These are phyloP conservation scores for Quillaja saponaria DNA, from an alignment of 306 rosid genomes.

Conservation along the genomic window DNA sequence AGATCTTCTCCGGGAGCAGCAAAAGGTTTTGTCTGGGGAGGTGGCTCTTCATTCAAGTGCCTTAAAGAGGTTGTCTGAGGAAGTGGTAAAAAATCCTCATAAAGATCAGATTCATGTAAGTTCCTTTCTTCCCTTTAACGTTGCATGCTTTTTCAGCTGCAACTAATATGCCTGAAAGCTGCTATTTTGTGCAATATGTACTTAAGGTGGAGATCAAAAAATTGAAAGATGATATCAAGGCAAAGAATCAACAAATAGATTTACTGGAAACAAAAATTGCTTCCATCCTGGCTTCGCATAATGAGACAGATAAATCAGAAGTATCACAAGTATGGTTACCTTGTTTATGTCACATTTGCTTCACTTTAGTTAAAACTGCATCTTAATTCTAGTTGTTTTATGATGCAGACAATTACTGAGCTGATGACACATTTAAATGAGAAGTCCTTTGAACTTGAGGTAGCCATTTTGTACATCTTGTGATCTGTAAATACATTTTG, in stretches of 20 bases:
- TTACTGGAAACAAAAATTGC: constrained; percentile 80
- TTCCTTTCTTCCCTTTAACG: constrained; percentile 25
- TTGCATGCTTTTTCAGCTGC: constrained; percentile 26
- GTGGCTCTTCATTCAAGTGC: constrained; percentile 90
- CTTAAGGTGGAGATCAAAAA: constrained; percentile 64
- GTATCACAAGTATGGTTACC: constrained; percentile 60
- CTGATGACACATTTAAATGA: constrained; percentile 77
- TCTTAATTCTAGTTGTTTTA: constrained; percentile 38
- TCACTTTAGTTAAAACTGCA: constrained; percentile 33
- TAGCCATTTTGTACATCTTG: constrained; percentile 41
- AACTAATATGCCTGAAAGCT: constrained; percentile 33
- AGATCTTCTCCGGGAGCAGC: constrained; percentile 92
- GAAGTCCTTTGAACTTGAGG: constrained; percentile 98
- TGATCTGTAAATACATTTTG: constrained; percentile 23
- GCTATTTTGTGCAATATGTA: constrained; percentile 27
- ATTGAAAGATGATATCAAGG: constrained; percentile 76
- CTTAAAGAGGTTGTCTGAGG: constrained; percentile 86
- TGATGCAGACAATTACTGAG: constrained; percentile 72
- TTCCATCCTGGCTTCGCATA: constrained; percentile 50
- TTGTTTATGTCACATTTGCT: constrained; percentile 23
- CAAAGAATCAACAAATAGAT: constrained; percentile 73
- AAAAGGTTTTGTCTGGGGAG: constrained; percentile 84
- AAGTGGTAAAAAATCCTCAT: constrained; percentile 68
- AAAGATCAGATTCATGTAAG: constrained; percentile 70
- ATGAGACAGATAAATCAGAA: constrained; percentile 56